Conservation (phyloP, 495 filamentous ascomycete genomes). For the Poronia punctata region DNA sequence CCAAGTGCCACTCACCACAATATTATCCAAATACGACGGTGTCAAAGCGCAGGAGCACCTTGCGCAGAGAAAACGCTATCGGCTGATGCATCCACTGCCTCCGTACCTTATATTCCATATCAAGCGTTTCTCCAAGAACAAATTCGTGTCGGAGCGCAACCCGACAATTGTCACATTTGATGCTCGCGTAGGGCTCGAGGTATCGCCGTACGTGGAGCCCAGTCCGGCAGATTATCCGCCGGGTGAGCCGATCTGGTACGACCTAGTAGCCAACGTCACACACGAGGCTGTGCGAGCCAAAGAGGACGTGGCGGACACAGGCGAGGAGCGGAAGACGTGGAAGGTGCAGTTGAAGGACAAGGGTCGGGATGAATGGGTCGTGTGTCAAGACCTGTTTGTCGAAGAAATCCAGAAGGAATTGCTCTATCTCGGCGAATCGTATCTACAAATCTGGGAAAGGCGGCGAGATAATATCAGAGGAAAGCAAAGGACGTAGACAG, state of each 20-base stretch:
- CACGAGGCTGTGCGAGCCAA: constrained; percentile 75
- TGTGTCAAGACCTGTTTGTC: constrained; percentile 91
- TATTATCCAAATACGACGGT: constrained; percentile 93
- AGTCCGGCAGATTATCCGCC: constrained; percentile 45
- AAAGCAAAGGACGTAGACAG: constrained; percentile 20
- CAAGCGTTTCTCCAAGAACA: constrained; percentile 93
- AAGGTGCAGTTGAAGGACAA: constrained; percentile 57
- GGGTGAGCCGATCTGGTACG: constrained; percentile 88
- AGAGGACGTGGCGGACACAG: constrained; percentile 27
- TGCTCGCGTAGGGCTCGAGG: constrained; percentile 65
- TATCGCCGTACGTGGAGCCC: constrained; percentile 72
- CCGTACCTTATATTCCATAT: constrained; percentile 92
- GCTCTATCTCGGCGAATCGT: constrained; percentile 85
- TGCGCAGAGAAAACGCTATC: constrained; percentile 77
- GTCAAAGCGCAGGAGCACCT: constrained; percentile 79
- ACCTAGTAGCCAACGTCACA: constrained; percentile 93
- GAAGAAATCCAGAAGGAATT: constrained; percentile 79
- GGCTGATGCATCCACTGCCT: constrained; percentile 85
- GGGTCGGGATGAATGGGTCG: constrained; percentile 74
- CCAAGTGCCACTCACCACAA: constrained; percentile 81
- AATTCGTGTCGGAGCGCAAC: constrained; percentile 92
- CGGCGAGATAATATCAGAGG: constrained; percentile 39
- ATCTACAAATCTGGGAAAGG: constrained; percentile 94
- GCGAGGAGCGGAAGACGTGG: constrained; percentile 60
- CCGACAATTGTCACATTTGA: constrained; percentile 97